These are phyloP conservation scores for Podaxis sp. DNA, from an alignment of 768 basidiomycete species.

Conservation along the genomic window DNA sequence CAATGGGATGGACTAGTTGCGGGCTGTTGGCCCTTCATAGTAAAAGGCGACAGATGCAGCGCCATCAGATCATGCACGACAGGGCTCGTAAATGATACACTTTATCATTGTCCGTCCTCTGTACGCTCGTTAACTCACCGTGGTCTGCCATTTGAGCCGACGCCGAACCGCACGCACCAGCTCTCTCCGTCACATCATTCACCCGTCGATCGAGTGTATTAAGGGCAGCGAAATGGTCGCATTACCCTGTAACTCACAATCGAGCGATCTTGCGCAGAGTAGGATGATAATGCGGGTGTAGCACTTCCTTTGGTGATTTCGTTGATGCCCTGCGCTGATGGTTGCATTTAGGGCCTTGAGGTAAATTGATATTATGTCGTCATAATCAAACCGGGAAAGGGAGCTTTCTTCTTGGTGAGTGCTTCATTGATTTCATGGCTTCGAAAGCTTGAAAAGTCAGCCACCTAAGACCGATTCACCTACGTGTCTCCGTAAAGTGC, in stretches of 20 bases:
- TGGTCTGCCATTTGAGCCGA: constrained; percentile 7
- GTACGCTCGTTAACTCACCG: background rate
- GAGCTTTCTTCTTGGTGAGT: background rate
- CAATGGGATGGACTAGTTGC: background rate
- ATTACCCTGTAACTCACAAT: constrained; percentile 4
- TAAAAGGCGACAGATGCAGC: background rate
- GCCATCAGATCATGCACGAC: background rate
- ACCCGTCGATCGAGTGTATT: background rate
- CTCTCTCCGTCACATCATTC: background rate
- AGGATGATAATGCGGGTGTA: constrained; percentile 2
- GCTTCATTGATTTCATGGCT: background rate
- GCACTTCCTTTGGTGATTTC: background rate
- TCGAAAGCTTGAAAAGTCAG: background rate
- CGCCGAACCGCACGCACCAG: constrained; percentile 8
- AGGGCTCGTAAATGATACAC: background rate
- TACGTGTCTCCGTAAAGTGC: background rate
- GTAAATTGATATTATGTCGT: background rate
- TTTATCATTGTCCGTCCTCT: background rate
- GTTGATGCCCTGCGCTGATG: constrained; percentile 1
- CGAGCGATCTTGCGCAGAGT: constrained; percentile 11
- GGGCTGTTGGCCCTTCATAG: background rate
- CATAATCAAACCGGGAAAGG: background rate
- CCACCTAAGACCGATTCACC: constrained; percentile 2
- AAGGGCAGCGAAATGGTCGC: background rate
- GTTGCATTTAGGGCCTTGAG: constrained; percentile 12